A percentile compares a stretch with the other conserved stretches of the same genome.
Conservation (phyloP, 495 filamentous ascomycete species). For the Mytilinidion resinicola region DNA sequence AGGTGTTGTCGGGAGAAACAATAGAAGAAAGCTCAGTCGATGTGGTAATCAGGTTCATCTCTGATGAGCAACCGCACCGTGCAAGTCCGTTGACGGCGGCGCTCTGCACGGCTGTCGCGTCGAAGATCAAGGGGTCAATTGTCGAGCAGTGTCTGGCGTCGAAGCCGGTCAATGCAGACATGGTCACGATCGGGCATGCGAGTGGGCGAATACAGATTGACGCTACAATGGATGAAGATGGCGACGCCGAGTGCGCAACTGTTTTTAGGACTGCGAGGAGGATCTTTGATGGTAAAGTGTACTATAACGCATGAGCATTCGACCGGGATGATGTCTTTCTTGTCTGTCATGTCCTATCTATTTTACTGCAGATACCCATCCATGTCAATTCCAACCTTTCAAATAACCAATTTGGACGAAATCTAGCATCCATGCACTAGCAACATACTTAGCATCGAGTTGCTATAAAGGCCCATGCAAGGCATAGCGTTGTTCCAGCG, state of each 20-base stretch:
- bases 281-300: constrained; percentile 52
- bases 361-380: no score
- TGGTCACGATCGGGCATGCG: constrained; percentile 53
- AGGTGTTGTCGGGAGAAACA: constrained; percentile 29
- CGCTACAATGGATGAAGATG: constrained; percentile 38
- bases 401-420: no score
- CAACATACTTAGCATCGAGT: no score
- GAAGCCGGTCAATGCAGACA: constrained; percentile 32
- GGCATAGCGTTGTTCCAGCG: no score
- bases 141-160: constrained; percentile 16
- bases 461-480: no score
- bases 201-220: constrained; percentile 56
- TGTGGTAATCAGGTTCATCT: constrained; percentile 31
- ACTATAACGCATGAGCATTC: constrained; percentile 35
- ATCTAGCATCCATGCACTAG: no score
- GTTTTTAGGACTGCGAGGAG: constrained; percentile 49
- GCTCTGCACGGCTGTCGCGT: constrained; percentile 55
- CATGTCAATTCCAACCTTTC: no score
- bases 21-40: constrained; percentile 20
- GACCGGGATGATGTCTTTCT: no score
- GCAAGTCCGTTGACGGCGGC: constrained; percentile 58
- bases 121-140: constrained; percentile 39
- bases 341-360: no score
- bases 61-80: constrained; percentile 56
- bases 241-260: constrained; percentile 42